These are phyloP conservation scores for Aureoboletus auriporus DNA, from an alignment of 768 basidiomycete genomes.

Conservation along the genomic window DNA sequence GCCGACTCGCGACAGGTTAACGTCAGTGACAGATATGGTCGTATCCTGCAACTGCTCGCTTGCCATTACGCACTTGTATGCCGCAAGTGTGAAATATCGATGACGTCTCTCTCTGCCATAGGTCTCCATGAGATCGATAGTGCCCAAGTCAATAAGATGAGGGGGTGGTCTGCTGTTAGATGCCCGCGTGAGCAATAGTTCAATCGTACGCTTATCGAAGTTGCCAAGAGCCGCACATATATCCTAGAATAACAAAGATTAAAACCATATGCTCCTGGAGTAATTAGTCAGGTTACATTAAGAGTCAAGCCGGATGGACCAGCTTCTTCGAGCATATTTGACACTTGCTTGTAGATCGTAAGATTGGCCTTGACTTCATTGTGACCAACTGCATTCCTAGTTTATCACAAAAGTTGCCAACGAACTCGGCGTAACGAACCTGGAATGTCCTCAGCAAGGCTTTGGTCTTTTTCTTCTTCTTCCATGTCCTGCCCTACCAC, in stretches of 20 bases:
- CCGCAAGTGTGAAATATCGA: conserved; percentile 73
- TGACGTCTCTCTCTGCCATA: conserved; percentile 83
- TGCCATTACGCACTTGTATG: conserved; percentile 60
- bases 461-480: conserved; percentile 37
- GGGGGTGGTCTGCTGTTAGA: conserved; percentile 60
- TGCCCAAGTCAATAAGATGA: conserved; percentile 69
- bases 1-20: conserved; percentile 49
- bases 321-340: conserved; percentile 67
- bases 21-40: conserved; percentile 38
- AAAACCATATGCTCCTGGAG: background rate
- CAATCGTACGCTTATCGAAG: conserved; percentile 80
- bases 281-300: conserved; percentile 41
- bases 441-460: conserved; percentile 27
- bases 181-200: conserved; percentile 71
- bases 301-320: conserved; percentile 69
- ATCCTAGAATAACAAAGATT: conserved; percentile 42
- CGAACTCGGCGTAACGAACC: conserved; percentile 23
- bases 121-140: conserved; percentile 74
- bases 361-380: conserved; percentile 53
- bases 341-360: conserved; percentile 75
- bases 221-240: conserved; percentile 56
- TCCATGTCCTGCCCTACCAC: conserved; percentile 34
- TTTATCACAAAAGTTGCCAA: background rate
- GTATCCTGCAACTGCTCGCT: conserved; percentile 61
- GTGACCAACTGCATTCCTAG: conserved; percentile 25